These are phyloP conservation scores for Suillus spraguei DNA, from an alignment of 768 basidiomycete genomes.

Conservation along the genomic window DNA sequence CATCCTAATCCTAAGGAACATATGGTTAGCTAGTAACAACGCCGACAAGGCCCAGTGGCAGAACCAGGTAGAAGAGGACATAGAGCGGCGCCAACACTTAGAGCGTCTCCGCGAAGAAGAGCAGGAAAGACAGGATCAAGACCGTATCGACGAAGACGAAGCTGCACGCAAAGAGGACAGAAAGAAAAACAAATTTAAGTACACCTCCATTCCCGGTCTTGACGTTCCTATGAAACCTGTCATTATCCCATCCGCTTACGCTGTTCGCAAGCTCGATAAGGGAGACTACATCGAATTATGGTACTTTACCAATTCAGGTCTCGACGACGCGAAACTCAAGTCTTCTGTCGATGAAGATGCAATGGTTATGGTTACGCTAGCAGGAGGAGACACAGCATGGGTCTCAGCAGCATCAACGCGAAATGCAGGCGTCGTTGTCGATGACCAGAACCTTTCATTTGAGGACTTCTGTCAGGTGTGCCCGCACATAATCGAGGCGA, in stretches of 20 bases:
- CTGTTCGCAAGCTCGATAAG: not conserved
- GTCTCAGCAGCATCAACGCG: not conserved
- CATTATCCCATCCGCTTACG: not conserved
- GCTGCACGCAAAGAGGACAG: not conserved
- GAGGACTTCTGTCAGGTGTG: not conserved
- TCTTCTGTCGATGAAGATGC: not conserved
- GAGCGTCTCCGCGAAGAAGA: no score
- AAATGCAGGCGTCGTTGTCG: accelerated
- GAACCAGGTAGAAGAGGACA: no score
- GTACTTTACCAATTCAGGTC: conserved; percentile 5
- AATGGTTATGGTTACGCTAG: not conserved
- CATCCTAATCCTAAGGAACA: no score
- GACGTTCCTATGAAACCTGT: not conserved
- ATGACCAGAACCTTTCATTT: not conserved
- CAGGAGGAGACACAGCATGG: not conserved
- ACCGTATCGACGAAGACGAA: not conserved
- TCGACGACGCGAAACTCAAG: not conserved
- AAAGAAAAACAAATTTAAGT: conserved; percentile 8
- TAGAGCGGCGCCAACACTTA: no score
- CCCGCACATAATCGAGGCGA: accelerated
- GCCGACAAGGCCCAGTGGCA: no score
- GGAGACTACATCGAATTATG: not conserved
- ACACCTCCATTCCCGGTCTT: not conserved
- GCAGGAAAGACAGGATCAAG: not conserved
- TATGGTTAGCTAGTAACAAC: no score